These are phyloP conservation scores for Solanum ossicruentum DNA, from an alignment of 257 asterid genomes.

Conservation along the genomic window DNA sequence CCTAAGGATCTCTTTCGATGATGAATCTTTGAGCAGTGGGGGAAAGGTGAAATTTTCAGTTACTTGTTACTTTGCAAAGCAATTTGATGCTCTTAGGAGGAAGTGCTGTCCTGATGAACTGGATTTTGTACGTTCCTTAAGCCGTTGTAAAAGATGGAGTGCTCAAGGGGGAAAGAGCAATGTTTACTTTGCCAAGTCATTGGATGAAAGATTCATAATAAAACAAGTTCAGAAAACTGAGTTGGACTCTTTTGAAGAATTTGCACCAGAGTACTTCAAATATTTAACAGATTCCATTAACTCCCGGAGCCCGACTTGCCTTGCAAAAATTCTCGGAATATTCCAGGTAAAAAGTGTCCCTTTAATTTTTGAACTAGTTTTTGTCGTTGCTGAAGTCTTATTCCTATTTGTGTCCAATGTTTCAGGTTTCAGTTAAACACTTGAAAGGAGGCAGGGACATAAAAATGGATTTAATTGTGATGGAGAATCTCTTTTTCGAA, in stretches of 20 bases:
- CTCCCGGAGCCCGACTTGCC: slow-evolving; percentile 86
- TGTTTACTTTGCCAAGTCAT: slow-evolving; percentile 79
- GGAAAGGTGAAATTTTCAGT: slow-evolving; percentile 73
- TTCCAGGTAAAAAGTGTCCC: slow-evolving; percentile 30
- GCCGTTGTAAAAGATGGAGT: slow-evolving; percentile 84
- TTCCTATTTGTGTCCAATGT: not conserved
- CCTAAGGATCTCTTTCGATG: slow-evolving; percentile 60
- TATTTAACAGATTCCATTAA: slow-evolving; percentile 50
- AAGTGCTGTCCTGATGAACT: slow-evolving; percentile 65
- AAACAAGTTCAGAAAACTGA: slow-evolving; percentile 92
- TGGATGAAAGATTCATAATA: slow-evolving; percentile 75
- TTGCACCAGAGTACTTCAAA: slow-evolving; percentile 66
- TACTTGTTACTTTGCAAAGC: slow-evolving; percentile 71
- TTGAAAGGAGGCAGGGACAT: slow-evolving; percentile 72
- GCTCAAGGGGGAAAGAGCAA: slow-evolving; percentile 99
- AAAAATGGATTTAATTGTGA: slow-evolving; percentile 90
- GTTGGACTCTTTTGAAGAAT: slow-evolving; percentile 79
- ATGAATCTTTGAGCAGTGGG: slow-evolving; percentile 27
- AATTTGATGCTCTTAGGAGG: slow-evolving; percentile 67
- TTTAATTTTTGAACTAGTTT: not conserved
- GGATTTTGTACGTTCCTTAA: slow-evolving; percentile 65
- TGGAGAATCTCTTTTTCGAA: slow-evolving; percentile 89
- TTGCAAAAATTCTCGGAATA: slow-evolving; percentile 86
- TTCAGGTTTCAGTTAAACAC: slow-evolving; percentile 51
- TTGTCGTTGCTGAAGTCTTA: not conserved